Base-by-base conservation (phyloP, 2,329 filamentous ascomycete species). In the Didymella arachidicola region DNA sequence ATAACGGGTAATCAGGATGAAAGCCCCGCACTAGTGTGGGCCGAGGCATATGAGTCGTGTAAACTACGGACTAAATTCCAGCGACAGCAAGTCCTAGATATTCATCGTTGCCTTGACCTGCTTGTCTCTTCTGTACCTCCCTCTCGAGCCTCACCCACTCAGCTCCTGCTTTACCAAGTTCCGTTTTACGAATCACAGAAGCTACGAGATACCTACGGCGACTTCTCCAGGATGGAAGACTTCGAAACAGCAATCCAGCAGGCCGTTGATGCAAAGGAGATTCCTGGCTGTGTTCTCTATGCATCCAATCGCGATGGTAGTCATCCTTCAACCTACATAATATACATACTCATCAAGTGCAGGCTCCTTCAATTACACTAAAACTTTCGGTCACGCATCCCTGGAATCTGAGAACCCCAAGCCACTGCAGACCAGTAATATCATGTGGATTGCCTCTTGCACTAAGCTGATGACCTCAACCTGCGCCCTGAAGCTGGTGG, bases 401-500 rank as follows among this genome's bases (percentile, higher is more conserved):
- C 36, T 69, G 41, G 47, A 53, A 11, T 27, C 52, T 11, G 42
- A 39, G 3, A 45, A 39, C 4, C 38, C 57, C 7, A 48, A 53
- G 26, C 57, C 57, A 11, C 16, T 60, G 12, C 52, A 44, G 7
- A 30, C 39, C 27, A 44, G 72, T n/a, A 71, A 62, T 7, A 61
- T 72, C 7, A 74, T 78, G 71, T 78, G 75, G 75, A 68, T 77
- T 14, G 75, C 76, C 7, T 76, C 73, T 3, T 77, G 74, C 65
- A 78, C 73, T n/a, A 78, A 79, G 58, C 68, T 78, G 18, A 69
- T 78, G 64, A 75, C 74, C 1, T 67, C 68, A 0, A 69, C 78
- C 32, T 70, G 66, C 38, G 66, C 62, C 3, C 61, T 78, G 61
- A 71, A 78, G 45, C 69, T 73, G 38, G 73, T 79, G 0, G 76